Base-by-base conservation (phyloP, 768 basidiomycete species). In the Hirschioporus abietinus region DNA sequence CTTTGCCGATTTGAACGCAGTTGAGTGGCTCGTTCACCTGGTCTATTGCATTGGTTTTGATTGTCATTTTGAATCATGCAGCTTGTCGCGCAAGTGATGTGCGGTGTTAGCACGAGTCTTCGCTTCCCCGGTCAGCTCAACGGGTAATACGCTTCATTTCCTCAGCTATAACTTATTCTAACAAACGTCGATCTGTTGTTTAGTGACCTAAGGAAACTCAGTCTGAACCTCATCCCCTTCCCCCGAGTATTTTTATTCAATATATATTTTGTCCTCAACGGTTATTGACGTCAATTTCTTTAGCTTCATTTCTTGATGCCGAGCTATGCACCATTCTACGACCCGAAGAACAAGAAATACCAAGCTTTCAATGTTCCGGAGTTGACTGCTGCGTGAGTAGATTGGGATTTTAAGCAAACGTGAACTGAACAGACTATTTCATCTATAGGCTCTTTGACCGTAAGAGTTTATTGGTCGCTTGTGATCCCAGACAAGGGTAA, bases 231-330 rank as follows among this genome's bases (percentile, higher is more conserved):
- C 64, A 83, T 99, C 68, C 96, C 96, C 0, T 99, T 99, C 85
- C 96, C 96, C 70, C 94, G 95, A 67, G 91, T 91, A 76, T 64
- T 86, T 78, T 7, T 17, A 60, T 24, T 61, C 17, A 25, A 1
- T 4, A 3, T 18, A 61, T 61, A 4, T 24, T 15, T 6, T 15
- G 1, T 18, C 34, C 30, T 6, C 35, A 69, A n/a, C 30, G 30
- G 8, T 30, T 30, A 74, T 78, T 66, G 74, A 78, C 15, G 79
- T 81, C 68, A 66, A 66, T 23, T 74, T 74, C 63, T 73, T 72
- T 76, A 96, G 89, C 85, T 99, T 64, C 96, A 99, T 76, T 99
- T 98, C 86, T 85, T 99, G 71, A 92, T 94, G 82, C 93, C 94
- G 63, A 95, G 93, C 70, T 97, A 95, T 75, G 95, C 94, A 0